Base-by-base conservation (phyloP, 805 yeast genomes). In the Ogataea zsoltii region DNA sequence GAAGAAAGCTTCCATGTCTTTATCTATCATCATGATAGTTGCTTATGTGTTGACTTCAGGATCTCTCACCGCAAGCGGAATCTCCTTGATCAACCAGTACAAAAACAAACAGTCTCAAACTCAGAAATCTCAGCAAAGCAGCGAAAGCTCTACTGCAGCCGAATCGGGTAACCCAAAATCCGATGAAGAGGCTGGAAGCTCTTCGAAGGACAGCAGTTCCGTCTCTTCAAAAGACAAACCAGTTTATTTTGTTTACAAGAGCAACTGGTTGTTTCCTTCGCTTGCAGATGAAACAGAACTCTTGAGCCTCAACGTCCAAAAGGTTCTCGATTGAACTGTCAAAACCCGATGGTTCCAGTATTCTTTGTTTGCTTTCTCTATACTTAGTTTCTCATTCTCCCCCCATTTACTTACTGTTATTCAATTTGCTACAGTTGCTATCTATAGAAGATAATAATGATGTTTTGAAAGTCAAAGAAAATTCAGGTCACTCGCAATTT, bases 1-100 rank as follows among this genome's bases (percentile, higher is more conserved):
- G 12, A 55, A 59, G 23, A 59, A 59, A 39, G 51, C 60, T 0
- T 48, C 56, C 2, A 42, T 56, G 50, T 55, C 49, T 0, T 15
- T 55, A 1, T 42, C 58, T 5, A 45, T 56, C 16, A 18, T 57
- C 5, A 38, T 40, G 15, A 44, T 53, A 43, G 37, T 45, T 2
- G 14, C 53, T 1, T 53, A 57, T 36, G 17, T 48, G 1, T 10
- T 53, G 7, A 50, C 53, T 2, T 33, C 58, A 4, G 53, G 56
- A 4, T 3, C 48, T 4, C 33, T 59, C 3, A 41, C 54, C 1
- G 38, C 49, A 2, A 51, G 51, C 33, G 45, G 49, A 2, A 23
- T 50, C 4, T 29, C 51, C 10, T 57, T 50, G 31, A 25, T 30
- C n/a, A 48, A 38, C 26, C 47, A 50, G 18, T 51, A 48, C 36